A percentile compares a stretch with the other conserved stretches of the same genome.
phyloP scores from a whole-genome alignment of 192 early-diverging fungal genomes.

The Coemansia sp. region DNA sequence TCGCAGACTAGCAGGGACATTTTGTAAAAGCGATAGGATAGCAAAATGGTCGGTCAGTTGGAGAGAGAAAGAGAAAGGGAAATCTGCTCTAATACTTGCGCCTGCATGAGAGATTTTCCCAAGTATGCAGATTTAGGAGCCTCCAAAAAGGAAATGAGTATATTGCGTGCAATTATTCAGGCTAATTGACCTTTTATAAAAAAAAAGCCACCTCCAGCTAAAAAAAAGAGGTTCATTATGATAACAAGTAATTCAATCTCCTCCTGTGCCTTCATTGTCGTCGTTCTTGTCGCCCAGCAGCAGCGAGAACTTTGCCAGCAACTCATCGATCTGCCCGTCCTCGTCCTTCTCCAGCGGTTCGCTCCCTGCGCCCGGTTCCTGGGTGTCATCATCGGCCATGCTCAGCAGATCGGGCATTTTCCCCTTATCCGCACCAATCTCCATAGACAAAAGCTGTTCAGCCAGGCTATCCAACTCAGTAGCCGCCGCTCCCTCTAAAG shows the following conservation, averaged over 20 bases:
- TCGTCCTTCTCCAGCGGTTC: conserved; percentile 2
- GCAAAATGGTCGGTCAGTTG: neutral
- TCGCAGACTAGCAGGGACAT: conserved; percentile 39
- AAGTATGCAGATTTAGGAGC: neutral
- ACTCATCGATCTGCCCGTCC: conserved; percentile 25
- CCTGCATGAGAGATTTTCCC: neutral
- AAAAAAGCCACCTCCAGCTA: neutral
- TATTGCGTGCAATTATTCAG: neutral
- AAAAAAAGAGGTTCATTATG: neutral
- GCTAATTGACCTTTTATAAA: neutral
- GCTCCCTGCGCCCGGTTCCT: neutral
- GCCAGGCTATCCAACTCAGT: conserved; percentile 37
- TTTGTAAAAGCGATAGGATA: neutral
- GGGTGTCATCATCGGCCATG: neutral
- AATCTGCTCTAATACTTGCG: neutral
- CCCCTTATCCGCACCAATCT: conserved; percentile 13
- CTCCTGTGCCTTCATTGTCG: neutral
- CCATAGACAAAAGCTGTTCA: conserved; percentile 32
- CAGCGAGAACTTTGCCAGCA: conserved; percentile 26
- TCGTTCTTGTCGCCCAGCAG: conserved; percentile 16
- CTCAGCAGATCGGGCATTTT: conserved; percentile 14
- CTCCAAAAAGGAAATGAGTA: neutral
- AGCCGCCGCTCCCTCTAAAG: neutral
- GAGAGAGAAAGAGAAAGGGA: neutral
- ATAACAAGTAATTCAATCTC: neutral